Conservation (phyloP, 2,329 filamentous ascomycete genomes). For the Immersiporthe knoxdaviesiana region DNA sequence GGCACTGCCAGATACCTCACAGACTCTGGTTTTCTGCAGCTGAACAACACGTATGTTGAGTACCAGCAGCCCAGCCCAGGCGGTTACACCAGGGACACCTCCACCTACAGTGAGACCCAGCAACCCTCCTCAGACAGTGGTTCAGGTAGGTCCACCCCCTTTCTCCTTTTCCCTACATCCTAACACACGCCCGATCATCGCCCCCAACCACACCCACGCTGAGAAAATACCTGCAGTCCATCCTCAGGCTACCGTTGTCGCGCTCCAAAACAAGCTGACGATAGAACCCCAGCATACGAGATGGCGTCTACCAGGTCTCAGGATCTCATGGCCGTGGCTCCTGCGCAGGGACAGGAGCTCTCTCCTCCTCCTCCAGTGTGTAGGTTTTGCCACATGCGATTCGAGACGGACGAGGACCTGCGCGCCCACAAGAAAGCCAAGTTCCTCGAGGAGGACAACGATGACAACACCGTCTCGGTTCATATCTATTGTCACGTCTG, state of each 20-base stretch:
- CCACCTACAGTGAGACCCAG: too few species aligned
- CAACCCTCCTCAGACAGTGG: background rate
- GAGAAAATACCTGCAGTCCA: background rate
- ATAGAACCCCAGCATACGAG: background rate
- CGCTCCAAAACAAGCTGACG: background rate
- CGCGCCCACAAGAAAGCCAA: slow-evolving; percentile 36
- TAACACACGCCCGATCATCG: background rate
- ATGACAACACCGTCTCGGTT: background rate
- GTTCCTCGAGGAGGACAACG: slow-evolving; percentile 32
- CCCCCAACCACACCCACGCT: background rate
- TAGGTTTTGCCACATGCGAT: slow-evolving; percentile 29
- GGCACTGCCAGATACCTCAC: background rate
- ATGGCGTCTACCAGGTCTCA: background rate
- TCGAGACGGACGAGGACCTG: slow-evolving; percentile 31
- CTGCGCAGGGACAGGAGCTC: background rate
- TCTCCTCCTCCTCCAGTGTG: background rate
- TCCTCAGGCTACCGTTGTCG: too few species aligned
- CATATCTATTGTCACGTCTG: slow-evolving; percentile 47
- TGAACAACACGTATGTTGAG: background rate
- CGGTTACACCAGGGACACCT: too few species aligned
- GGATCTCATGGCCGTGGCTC: background rate
- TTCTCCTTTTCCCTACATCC: background rate
- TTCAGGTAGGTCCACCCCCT: background rate
- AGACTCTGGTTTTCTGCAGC: background rate
- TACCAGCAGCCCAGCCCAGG: background rate